Base-by-base conservation (phyloP, 2,329 filamentous ascomycete species). In the Phaeophleospora eucalypticola region DNA sequence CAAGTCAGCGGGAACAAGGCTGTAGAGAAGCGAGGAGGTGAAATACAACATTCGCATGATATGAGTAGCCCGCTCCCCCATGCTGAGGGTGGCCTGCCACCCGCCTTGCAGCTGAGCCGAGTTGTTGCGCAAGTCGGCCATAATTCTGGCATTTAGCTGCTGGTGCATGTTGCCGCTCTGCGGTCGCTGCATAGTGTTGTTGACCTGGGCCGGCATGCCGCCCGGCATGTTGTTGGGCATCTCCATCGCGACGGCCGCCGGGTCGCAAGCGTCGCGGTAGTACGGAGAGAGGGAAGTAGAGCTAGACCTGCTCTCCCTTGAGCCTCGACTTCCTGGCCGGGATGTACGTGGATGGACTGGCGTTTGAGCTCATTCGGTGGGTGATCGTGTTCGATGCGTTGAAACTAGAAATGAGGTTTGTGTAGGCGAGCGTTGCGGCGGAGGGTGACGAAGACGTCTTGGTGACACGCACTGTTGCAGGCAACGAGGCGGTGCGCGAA, bases 81-180 rank as follows among this genome's bases (percentile, higher is more conserved):
- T 32, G 27, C 64, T 57, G 41, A 65, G 51, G 7, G 60, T 63
- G 14, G 53, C 51, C 53, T 67, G 64, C 65, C 65, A 68, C n/a
- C 52, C 57, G 9, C 46, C 46, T 27, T 53, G 48, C 24, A 61
- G 50, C 27, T 49, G 46, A 24, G 46, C 41, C 37, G 51, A 32
- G 14, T 42, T 53, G 16, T 45, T 45, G 19, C 53, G 51, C 14
- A 68, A 36, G 19, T 60, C 52, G 19, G 56, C 47, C 18, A 61
- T 48, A 42, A 65, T 54, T 32, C 57, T 58, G 20, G 50, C 56
- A 43, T 54, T 46, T 8, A 63, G 45, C 45, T 64, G 59, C 33
- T 63, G 54, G 8, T 50, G 43, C 14, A 52, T 32, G 43, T 59
- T 61, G 41, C 56, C 56, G 2, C 49, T 47, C 43, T 61, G 58